Conservation (phyloP, 148 eudicot genomes). For the Linanthus parryae region DNA sequence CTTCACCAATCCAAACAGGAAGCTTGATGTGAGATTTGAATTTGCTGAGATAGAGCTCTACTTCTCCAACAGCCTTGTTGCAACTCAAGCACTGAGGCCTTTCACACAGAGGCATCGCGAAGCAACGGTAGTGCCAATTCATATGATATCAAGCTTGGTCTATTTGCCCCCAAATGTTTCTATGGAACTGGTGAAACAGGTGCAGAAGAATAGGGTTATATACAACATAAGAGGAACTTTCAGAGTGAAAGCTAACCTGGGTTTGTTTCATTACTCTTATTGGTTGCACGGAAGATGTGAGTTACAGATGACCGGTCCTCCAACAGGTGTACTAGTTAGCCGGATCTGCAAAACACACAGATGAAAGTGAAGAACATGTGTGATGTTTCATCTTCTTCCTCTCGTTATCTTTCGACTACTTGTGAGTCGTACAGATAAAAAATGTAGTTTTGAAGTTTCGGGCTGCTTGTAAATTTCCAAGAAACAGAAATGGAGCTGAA, state of each 20-base stretch:
- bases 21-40: constrained; percentile 53
- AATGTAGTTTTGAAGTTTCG: neutral
- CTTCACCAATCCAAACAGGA: constrained; percentile 74
- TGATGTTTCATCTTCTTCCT: neutral
- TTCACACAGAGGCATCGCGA: constrained; percentile 47
- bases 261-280: constrained; percentile 45
- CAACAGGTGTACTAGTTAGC: constrained; percentile 50
- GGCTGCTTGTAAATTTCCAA: neutral
- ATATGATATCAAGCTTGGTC: constrained; percentile 75
- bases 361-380: constrained; percentile 21
- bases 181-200: constrained; percentile 55
- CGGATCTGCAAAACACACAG: constrained; percentile 57
- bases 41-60: constrained; percentile 44
- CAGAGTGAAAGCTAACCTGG: constrained; percentile 46
- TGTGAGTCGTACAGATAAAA: neutral
- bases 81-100: constrained; percentile 40
- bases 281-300: constrained; percentile 63
- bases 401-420: constrained; percentile 1
- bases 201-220: constrained; percentile 45
- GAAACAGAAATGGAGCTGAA: neutral
- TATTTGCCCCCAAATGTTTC: constrained; percentile 60
- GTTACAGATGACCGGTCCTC: constrained; percentile 80
- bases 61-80: constrained; percentile 50
- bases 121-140: constrained; percentile 38
- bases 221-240: constrained; percentile 59